A percentile compares a stretch with the other conserved stretches of the same genome.
Evolutionary conservation across 2,329 filamentous ascomycete genomes (phyloP).

Genomic region (Colletotrichum lindemuthianum): DNA sequence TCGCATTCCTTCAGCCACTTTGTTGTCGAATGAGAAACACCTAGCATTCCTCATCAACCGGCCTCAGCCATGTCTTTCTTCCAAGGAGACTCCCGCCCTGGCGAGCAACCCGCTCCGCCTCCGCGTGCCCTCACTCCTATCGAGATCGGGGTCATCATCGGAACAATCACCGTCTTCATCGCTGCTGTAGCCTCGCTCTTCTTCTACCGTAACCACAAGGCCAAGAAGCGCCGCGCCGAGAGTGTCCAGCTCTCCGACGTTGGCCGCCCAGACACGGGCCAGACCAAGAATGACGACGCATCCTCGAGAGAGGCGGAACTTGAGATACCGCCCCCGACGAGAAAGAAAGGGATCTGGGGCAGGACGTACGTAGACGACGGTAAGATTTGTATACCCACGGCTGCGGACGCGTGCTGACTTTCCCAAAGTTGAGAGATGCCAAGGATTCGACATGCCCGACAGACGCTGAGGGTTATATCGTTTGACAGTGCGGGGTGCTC

Average conservation of each 20-base stretch:
- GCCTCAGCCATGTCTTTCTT: slow-evolving; percentile 31
- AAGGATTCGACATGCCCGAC: slow-evolving; percentile 21
- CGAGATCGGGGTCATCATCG: slow-evolving; percentile 44
- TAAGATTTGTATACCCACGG: not conserved
- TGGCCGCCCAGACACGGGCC: slow-evolving; percentile 6
- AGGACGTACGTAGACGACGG: slow-evolving; percentile 14
- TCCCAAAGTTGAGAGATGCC: slow-evolving; percentile 7
- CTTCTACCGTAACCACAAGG: slow-evolving; percentile 36
- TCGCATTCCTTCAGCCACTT: too few relatives aligned
- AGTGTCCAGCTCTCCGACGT: slow-evolving; percentile 5
- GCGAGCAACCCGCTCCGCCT: slow-evolving; percentile 28
- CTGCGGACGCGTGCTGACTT: not conserved
- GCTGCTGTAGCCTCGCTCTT: slow-evolving; percentile 40
- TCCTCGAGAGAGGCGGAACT: slow-evolving; percentile 11
- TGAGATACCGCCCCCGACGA: slow-evolving; percentile 2
- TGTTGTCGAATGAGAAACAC: slow-evolving; percentile 3
- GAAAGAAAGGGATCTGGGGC: slow-evolving; percentile 16
- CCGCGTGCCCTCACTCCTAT: slow-evolving; percentile 38
- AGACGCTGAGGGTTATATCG: not conserved
- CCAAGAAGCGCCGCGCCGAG: slow-evolving; percentile 19
- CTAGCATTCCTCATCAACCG: not conserved
- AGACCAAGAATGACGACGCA: slow-evolving; percentile 8
- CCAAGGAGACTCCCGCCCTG: slow-evolving; percentile 31
- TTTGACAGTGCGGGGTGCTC: too few relatives aligned
- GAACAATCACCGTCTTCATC: slow-evolving; percentile 39